Evolutionary conservation across 805 yeast genomes (phyloP).

Genomic region (Metschnikowia vanudenii): DNA sequence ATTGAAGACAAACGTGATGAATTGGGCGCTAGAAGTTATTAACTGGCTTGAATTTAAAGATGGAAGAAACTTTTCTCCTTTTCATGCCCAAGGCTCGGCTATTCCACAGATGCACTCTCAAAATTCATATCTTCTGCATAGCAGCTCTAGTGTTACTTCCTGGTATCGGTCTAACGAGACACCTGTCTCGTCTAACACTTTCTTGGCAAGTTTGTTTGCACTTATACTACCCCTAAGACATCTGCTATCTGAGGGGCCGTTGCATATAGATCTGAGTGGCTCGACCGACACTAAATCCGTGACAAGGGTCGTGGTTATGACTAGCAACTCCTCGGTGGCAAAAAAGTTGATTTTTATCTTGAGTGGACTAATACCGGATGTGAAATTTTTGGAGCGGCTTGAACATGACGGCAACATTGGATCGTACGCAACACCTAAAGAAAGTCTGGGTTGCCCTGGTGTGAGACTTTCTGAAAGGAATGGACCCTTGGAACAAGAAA

Average conservation of each 20-base stretch:
- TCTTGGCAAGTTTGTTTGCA: conserved; percentile 48
- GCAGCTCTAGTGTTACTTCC: conserved; percentile 7
- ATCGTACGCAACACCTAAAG: no score
- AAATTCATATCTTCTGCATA: conserved; percentile 8
- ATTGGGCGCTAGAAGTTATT: conserved; percentile 52
- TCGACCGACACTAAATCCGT: conserved; percentile 26
- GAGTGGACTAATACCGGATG: conserved; percentile 49
- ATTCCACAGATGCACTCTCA: conserved; percentile 11
- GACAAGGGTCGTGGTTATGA: conserved; percentile 54
- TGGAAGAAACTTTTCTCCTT: conserved; percentile 25
- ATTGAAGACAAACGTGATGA: conserved; percentile 39
- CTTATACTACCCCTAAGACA: conserved; percentile 42
- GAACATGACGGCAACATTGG: neutral
- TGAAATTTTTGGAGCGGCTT: conserved; percentile 7
- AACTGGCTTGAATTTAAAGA: conserved; percentile 59
- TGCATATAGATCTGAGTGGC: conserved; percentile 23
- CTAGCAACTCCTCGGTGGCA: conserved; percentile 60
- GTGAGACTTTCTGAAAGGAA: neutral
- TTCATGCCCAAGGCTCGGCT: conserved; percentile 8
- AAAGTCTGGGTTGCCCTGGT: neutral
- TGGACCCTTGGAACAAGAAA: neutral
- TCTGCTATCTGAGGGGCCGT: conserved; percentile 36
- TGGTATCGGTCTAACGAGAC: conserved; percentile 11
- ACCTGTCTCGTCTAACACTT: conserved; percentile 26
- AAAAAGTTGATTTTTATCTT: conserved; percentile 55